Base-by-base conservation (phyloP, 2,329 filamentous ascomycete species). In the Botrytis fabae region DNA sequence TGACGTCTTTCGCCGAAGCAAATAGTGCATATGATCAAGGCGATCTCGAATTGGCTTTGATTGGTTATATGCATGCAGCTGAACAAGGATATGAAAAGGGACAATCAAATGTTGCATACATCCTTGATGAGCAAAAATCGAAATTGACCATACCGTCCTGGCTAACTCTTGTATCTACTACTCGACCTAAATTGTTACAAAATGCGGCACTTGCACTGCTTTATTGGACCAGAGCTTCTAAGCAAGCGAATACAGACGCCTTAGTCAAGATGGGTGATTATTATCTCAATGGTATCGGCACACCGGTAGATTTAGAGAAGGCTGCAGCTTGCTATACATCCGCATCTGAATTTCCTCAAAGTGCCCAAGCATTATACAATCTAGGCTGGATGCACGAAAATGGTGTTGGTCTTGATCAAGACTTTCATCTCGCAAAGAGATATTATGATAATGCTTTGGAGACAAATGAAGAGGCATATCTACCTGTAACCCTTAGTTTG, bases 321-420 rank as follows among this genome's bases (percentile, higher is more conserved):
- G 97, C 97, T 9, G 94, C 95, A 0, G 91, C 92, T 62, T 99
- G 96, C 84, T 99, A 99, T 79, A 92, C 93, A 70, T 93, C 93
- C 6, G 96, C 96, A 1, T 95, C 95, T 0, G 96, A 99, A 80
- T 94, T 93, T 74, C 91, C 95, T 77, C 92, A 94, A 80, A 97
- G 94, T 78, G 96, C 95, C 3, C 97, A 99, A 83, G 96, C 97
- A 22, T 89, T 98, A 73, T 99, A 94, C 89, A 98, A 99, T 79
- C 86, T 99, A 22, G 97, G 96, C 8, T 99, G 96, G 96, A 98
- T 99, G 95, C 94, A 99, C 80, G 96, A 99, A 83, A 98, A 98
- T 79, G 96, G 96, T 12, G 87, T 98, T 68, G 94, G 95, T 2
- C 88, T 98, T 32, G 92, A 93, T 71, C 96, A 99, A 81, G 96